Evolutionary conservation across 2,329 filamentous ascomycete genomes (phyloP).

Genomic region (Myriosclerotinia curreyana): DNA sequence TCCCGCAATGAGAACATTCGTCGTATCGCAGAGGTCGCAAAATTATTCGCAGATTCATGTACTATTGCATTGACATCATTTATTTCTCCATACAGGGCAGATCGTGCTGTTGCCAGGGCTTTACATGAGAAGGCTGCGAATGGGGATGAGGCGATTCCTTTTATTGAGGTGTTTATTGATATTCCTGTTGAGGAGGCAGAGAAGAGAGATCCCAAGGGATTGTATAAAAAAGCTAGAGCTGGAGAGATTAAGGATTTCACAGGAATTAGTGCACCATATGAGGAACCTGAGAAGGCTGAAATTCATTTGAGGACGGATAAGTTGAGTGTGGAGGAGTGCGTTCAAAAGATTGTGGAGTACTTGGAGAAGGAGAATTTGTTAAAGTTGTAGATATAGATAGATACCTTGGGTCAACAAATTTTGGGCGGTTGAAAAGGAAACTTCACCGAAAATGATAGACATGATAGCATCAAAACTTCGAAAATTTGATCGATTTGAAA

Average conservation of each 20-base stretch:
- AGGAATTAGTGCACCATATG: conserved; percentile 91
- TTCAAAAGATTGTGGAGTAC: conserved; percentile 79
- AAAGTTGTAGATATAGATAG: conserved; percentile 25
- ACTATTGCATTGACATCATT: conserved; percentile 91
- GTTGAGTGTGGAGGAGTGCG: conserved; percentile 82
- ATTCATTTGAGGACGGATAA: conserved; percentile 82
- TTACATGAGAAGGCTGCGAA: conserved; percentile 64
- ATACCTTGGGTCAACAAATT: conserved; percentile 1
- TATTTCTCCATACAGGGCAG: conserved; percentile 90
- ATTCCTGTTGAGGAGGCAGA: conserved; percentile 89
- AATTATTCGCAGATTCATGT: conserved; percentile 89
- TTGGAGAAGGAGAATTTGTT: conserved; percentile 66
- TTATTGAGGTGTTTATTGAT: conserved; percentile 93
- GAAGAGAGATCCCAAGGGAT: conserved; percentile 91
- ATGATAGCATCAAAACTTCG: conserved; percentile 2
- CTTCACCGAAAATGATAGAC: neutral
- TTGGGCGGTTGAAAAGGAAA: neutral
- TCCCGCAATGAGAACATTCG: conserved; percentile 98
- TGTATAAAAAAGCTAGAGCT: conserved; percentile 94
- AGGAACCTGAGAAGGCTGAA: conserved; percentile 81
- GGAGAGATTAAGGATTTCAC: conserved; percentile 98
- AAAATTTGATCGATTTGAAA: neutral
- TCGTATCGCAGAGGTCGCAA: conserved; percentile 86
- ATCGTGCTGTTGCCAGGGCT: conserved; percentile 76
- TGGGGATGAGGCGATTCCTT: conserved; percentile 67